Base-by-base conservation (phyloP, 345 rosid species). In the Sonneratia caseolaris region DNA sequence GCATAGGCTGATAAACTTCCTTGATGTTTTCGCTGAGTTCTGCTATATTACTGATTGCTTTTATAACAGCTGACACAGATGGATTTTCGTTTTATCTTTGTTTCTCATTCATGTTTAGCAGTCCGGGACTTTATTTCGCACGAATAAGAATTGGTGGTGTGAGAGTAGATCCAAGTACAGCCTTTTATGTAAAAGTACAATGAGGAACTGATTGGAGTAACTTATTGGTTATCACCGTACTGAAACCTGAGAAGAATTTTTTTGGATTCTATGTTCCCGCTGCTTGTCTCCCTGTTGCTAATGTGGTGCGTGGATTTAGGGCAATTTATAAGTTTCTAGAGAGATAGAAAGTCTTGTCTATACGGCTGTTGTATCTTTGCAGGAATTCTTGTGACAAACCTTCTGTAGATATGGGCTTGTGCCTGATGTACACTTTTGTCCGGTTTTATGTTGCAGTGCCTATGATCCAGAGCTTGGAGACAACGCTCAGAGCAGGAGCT, bases 391-490 rank as follows among this genome's bases (percentile, higher is more conserved):
- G 21, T 18, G 7, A 18, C 64, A 6, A 6, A 16, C 22, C 59
- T 53, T 18, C 7, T 3, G 22, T 18, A 19, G 57, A 15, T 53
- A 53, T 53, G 22, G 9, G 59, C 7, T 18, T 10, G 18, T 13
- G 38, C 37, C 6, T 62, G 37, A 62, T 35, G 37, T 10, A 27
- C 66, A 3, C 6, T 7, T 27, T 27, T 32, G 16, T 35, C 38
- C 62, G 35, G 2, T 48, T 68, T 14, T 42, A n/a, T 49, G 27
- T 70, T 64, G 49, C 81, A 95, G 99, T 92, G 98, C 98, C 99
- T 37, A 92, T 95, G 98, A 86, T 95, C 15, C 96, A 92, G 70
- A 91, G 88, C 76, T 76, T 95, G 19, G 97, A 92, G 78, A 62
- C 86, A 27, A 95, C 99, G 1, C 42, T 92, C 74, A 89, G 73